Conservation (phyloP, 2,329 filamentous ascomycete species). For the Cladosporium oxysporum region DNA sequence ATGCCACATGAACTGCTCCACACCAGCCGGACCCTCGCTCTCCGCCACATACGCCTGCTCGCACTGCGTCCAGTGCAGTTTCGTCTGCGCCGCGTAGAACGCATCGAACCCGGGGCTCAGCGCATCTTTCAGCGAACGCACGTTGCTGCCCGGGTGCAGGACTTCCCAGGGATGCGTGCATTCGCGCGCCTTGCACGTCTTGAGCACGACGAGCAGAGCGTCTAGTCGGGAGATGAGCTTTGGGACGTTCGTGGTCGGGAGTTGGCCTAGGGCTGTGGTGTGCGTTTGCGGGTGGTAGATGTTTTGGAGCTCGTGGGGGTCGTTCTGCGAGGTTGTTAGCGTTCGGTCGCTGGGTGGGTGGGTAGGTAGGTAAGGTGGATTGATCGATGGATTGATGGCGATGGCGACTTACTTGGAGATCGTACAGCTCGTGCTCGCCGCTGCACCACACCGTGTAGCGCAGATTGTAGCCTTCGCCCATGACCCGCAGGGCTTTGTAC, state of each 20-base stretch:
- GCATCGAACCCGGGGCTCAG: constrained; percentile 32
- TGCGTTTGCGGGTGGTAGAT: constrained; percentile 26
- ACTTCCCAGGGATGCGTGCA: constrained; percentile 37
- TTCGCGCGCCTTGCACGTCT: constrained; percentile 35
- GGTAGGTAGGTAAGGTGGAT: neutral
- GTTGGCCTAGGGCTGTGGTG: neutral
- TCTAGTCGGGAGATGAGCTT: constrained; percentile 34
- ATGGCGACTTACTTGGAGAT: constrained; percentile 36
- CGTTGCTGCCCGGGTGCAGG: constrained; percentile 35
- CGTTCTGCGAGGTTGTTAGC: neutral
- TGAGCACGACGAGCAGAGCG: constrained; percentile 37
- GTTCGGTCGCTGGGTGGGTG: neutral
- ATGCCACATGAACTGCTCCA: constrained; percentile 23
- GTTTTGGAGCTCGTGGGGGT: constrained; percentile 29
- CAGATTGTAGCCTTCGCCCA: constrained; percentile 53
- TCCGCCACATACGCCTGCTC: constrained; percentile 58
- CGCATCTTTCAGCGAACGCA: constrained; percentile 33
- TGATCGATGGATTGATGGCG: too few relatives aligned
- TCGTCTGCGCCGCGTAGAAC: constrained; percentile 38
- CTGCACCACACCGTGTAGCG: constrained; percentile 71
- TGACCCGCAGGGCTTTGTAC: constrained; percentile 34
- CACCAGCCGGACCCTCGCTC: constrained; percentile 53
- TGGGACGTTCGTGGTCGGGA: neutral
- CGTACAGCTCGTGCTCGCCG: constrained; percentile 67
- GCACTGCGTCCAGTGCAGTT: constrained; percentile 57